Conservation (phyloP, 2,329 filamentous ascomycete genomes). For the Lecanicillium sp. region DNA sequence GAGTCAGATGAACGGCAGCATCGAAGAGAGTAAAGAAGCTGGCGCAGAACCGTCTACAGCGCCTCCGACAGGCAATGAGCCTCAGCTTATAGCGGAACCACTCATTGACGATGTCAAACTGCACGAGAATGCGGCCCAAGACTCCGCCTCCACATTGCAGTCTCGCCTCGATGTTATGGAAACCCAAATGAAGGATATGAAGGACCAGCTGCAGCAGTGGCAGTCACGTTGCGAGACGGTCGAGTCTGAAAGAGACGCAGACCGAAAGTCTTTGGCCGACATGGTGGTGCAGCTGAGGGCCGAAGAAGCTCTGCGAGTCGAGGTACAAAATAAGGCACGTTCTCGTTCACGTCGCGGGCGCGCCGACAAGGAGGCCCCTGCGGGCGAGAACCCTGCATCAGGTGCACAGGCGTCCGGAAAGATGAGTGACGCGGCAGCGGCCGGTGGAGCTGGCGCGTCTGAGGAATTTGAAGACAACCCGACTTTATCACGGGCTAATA, state of each 20-base stretch:
- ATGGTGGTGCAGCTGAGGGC: constrained; percentile 81
- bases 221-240: constrained; percentile 70
- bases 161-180: constrained; percentile 68
- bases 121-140: constrained; percentile 30
- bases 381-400: constrained; percentile 8
- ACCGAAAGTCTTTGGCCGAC: constrained; percentile 69
- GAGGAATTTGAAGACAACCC: constrained; percentile 30
- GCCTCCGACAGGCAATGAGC: constrained; percentile 15
- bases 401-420: not conserved
- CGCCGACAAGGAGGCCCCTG: constrained; percentile 13
- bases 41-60: not conserved
- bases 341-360: constrained; percentile 23
- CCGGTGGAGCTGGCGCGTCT: constrained; percentile 14
- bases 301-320: constrained; percentile 43
- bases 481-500: constrained; percentile 39
- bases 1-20: constrained; percentile 21
- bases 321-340: constrained; percentile 30
- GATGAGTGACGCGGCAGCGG: constrained; percentile 4
- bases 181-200: constrained; percentile 72
- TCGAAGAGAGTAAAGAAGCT: constrained; percentile 11
- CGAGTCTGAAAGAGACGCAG: constrained; percentile 65
- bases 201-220: constrained; percentile 70
- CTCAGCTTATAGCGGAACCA: constrained; percentile 13
- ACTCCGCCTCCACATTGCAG: constrained; percentile 36
- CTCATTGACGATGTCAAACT: constrained; percentile 27